Conservation (phyloP, 371 early-diverging fungal genomes). For the Cokeromyces recurvatus region DNA sequence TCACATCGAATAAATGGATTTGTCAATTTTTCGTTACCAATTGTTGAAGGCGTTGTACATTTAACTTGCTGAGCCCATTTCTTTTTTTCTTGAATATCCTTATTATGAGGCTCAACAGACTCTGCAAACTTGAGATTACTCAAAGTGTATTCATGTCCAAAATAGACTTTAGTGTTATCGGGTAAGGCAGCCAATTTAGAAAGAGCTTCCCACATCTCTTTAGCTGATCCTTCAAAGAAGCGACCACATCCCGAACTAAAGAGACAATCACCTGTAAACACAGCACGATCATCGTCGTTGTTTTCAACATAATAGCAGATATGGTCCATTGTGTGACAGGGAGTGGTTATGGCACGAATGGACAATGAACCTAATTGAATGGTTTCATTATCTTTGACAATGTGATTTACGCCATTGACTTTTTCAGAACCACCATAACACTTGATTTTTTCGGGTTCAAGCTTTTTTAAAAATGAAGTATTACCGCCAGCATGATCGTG, state of each 20-base stretch:
- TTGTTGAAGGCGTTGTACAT: conserved; percentile 78
- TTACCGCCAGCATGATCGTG: conserved; percentile 83
- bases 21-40: conserved; percentile 72
- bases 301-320: conserved; percentile 24
- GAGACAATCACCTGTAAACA: conserved; percentile 34
- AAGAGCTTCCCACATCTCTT: conserved; percentile 80
- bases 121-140: conserved; percentile 55
- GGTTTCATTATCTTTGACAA: conserved; percentile 57
- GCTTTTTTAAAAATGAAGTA: conserved; percentile 32
- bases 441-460: conserved; percentile 5
- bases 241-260: conserved; percentile 77
- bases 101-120: conserved; percentile 35
- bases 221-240: conserved; percentile 89
- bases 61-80: conserved; percentile 42
- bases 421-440: conserved; percentile 49
- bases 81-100: conserved; percentile 45
- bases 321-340: conserved; percentile 84
- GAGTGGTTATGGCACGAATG: conserved; percentile 54
- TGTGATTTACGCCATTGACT: conserved; percentile 52
- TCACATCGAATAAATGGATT: conserved; percentile 87
- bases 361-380: conserved; percentile 62
- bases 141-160: conserved; percentile 90
- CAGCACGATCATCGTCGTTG: conserved; percentile 17
- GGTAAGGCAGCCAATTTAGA: conserved; percentile 66
- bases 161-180: conserved; percentile 78